Base-by-base conservation (phyloP, 2,329 filamentous ascomycete genomes). In the Annulohypoxylon truncatum region DNA sequence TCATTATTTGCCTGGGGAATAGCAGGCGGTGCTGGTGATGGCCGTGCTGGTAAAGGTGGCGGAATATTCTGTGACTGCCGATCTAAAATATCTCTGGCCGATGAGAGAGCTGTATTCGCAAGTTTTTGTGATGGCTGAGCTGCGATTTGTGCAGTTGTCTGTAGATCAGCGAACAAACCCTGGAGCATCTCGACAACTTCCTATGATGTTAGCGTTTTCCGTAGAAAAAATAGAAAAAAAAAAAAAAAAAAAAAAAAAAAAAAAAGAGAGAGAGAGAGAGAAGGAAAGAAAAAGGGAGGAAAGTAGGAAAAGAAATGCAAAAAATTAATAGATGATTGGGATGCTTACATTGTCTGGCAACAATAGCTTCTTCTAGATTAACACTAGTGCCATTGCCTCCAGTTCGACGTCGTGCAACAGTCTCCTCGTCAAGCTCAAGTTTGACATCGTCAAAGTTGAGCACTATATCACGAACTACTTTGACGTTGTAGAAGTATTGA, bases 401-500 rank as follows among this genome's bases (percentile, higher is more conserved):
- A 38, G 97, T 91, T 31, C 89, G 86, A 70, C 94, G 93, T 26
- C 83, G 81, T 52, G 83, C 82, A 42, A 96, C 82, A 24, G 82
- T 85, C 62, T 88, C 85, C 42, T 90, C 88, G 7, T 85, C 86
- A 3, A 92, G 79, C 2, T 90, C 87, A 74, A 96, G 87, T 69
- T 90, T 87, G 73, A 90, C 87, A 3, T 88, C 79, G 24, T 95
- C 89, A 70, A 92, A 93, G 52, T 93, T 84, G 62, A 96, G 83
- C 2, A 97, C 89, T 69, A 97, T 87, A 4, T 96, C 86, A 52
- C 95, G 88, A 28, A 98, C 84, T 1, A 92, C 89, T 66, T 89
- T 90, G 59, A 98, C 88, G 0, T 94, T 96, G 77, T 97, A 97
- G 71, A 97, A 91, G 76, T 97, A 98, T 74, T 99, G 96, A 8